A percentile compares a stretch with the other conserved stretches of the same genome.
phyloP scores from a whole-genome alignment of 164 flowering plant genomes.

The Liquidambar formosana region DNA sequence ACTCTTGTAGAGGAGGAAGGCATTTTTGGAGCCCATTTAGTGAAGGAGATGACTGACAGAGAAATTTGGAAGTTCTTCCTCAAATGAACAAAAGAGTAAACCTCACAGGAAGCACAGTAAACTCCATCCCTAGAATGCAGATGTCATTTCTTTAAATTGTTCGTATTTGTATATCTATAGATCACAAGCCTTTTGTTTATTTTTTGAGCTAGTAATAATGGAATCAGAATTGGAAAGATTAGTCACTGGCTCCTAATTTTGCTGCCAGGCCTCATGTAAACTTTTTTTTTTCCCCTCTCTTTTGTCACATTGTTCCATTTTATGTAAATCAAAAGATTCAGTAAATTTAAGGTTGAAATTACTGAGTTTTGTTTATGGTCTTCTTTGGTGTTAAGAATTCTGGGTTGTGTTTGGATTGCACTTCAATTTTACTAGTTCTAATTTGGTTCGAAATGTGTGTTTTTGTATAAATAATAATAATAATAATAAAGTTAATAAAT shows the following conservation, averaged over 20 bases:
- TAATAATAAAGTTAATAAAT: too few species aligned
- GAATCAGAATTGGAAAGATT: neutral
- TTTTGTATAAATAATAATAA: too few species aligned
- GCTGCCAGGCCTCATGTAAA: neutral
- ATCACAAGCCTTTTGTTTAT: constrained; percentile 3
- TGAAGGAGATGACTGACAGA: constrained; percentile 67
- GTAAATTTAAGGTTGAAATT: neutral
- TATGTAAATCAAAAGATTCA: constrained; percentile 7
- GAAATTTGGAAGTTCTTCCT: constrained; percentile 86
- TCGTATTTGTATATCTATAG: constrained; percentile 1
- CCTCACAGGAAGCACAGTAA: too few species aligned
- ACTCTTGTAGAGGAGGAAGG: constrained; percentile 78
- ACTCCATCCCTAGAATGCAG: too few species aligned
- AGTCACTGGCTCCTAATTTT: neutral
- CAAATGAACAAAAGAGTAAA: constrained; percentile 38
- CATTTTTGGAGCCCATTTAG: constrained; percentile 68
- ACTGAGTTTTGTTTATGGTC: neutral
- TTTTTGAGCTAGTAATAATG: neutral
- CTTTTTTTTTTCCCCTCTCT: neutral
- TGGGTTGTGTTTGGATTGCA: too few species aligned
- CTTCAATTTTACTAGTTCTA: too few species aligned
- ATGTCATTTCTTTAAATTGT: neutral
- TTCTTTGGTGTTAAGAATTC: too few species aligned
- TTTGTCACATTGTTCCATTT: too few species aligned
- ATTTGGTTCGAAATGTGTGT: too few species aligned